phyloP scores from a whole-genome alignment of 73 alveolate species.

The Halteria grandinella region DNA sequence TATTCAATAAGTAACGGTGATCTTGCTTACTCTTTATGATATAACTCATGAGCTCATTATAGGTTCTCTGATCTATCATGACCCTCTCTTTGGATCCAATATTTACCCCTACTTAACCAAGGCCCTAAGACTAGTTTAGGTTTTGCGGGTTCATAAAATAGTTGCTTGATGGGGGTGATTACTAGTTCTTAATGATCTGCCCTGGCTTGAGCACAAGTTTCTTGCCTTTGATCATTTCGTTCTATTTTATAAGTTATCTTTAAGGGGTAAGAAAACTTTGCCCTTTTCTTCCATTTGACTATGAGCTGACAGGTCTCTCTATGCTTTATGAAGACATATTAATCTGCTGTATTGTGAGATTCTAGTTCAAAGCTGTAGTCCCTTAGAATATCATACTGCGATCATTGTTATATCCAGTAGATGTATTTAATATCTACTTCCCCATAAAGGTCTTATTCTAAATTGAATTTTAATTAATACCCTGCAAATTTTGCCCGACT shows the following conservation, averaged over 20 bases:
- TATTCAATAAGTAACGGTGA: too few species aligned
- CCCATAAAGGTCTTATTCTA: background rate
- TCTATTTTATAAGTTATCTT: background rate
- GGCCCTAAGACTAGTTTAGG: too few species aligned
- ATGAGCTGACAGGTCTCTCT: slow-evolving; percentile 33
- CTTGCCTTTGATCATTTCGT: slow-evolving; percentile 29
- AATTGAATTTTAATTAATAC: slow-evolving; percentile 2
- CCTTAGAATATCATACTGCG: background rate
- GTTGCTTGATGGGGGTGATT: slow-evolving; percentile 30
- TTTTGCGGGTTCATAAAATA: too few species aligned
- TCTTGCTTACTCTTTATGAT: background rate
- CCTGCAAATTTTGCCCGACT: too few species aligned
- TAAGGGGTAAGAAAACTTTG: slow-evolving; percentile 20
- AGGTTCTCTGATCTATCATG: slow-evolving; percentile 32
- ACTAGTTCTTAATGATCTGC: background rate
- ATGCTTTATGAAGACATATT: slow-evolving; percentile 22
- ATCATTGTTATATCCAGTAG: background rate
- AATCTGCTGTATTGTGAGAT: background rate
- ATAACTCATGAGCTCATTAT: slow-evolving; percentile 46
- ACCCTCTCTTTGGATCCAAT: slow-evolving; percentile 17
- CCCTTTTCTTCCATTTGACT: slow-evolving; percentile 25
- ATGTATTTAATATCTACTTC: background rate
- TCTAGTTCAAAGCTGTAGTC: slow-evolving; percentile 3
- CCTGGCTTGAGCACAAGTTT: slow-evolving; percentile 21
- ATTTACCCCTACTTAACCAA: too few species aligned